Conservation (phyloP, 1,284 basidiomycete species). For the Tilletia caries region DNA sequence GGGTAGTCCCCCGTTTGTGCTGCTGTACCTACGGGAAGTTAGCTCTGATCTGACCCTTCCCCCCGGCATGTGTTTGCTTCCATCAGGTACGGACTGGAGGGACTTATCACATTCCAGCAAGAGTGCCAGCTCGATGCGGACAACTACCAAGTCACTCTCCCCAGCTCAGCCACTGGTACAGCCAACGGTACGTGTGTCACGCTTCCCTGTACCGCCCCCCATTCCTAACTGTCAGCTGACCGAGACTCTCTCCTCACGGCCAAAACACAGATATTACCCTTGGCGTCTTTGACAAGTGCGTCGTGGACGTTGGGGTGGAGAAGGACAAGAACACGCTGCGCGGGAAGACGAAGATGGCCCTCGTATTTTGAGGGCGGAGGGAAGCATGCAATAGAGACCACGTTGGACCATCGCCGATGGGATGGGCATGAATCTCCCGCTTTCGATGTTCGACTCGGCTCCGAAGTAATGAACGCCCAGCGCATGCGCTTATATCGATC, state of each 20-base stretch:
- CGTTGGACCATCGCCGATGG: too few species aligned
- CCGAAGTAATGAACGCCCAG: too few species aligned
- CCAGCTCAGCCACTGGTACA: slow-evolving; percentile 54
- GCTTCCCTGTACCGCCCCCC: neutral
- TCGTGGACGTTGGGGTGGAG: slow-evolving; percentile 82
- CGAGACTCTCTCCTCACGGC: neutral
- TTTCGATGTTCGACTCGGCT: too few species aligned
- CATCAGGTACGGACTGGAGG: slow-evolving; percentile 86
- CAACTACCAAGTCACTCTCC: slow-evolving; percentile 77
- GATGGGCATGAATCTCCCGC: too few species aligned
- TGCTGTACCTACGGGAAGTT: neutral
- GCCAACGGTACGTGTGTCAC: slow-evolving; percentile 54
- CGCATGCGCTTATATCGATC: too few species aligned
- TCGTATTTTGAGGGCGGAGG: slow-evolving; percentile 61
- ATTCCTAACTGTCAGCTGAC: neutral
- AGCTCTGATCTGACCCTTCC: neutral
- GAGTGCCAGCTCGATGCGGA: slow-evolving; percentile 87
- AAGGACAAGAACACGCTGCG: slow-evolving; percentile 92
- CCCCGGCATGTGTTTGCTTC: slow-evolving; percentile 19
- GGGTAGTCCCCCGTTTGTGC: neutral
- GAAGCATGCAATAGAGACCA: too few species aligned
- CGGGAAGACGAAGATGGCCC: slow-evolving; percentile 82
- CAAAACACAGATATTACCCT: slow-evolving; percentile 39
- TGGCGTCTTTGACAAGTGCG: slow-evolving; percentile 82
- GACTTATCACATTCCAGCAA: slow-evolving; percentile 84